Conservation (phyloP, 331 rosid genomes). For the Malus hybrid region DNA sequence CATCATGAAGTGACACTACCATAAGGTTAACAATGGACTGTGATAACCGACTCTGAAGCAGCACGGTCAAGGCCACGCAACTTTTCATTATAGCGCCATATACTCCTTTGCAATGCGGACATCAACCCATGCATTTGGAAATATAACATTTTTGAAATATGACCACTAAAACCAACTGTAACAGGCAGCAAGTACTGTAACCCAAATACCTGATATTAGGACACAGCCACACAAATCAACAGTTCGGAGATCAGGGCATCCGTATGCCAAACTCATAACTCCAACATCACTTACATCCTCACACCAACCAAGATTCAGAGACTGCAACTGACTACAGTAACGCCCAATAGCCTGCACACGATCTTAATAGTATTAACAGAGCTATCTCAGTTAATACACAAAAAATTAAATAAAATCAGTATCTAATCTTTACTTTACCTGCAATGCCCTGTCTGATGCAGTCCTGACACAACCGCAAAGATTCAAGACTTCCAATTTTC, state of each 20-base stretch:
- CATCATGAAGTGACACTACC: not conserved
- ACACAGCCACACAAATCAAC: constrained; percentile 90
- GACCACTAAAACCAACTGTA: not conserved
- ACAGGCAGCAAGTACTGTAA: not conserved
- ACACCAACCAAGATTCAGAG: constrained; percentile 93
- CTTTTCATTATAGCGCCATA: not conserved
- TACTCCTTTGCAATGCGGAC: not conserved
- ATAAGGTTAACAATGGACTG: not conserved
- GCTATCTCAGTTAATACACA: not conserved
- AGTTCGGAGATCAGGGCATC: constrained; percentile 85
- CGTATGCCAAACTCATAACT: constrained; percentile 74
- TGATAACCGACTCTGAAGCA: not conserved
- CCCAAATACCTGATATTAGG: constrained; percentile 68
- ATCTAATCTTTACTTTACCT: constrained; percentile 30
- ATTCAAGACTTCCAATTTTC: constrained; percentile 58
- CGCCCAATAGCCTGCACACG: constrained; percentile 71
- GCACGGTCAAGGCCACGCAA: not conserved
- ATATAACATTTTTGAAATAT: not conserved
- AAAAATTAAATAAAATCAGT: not conserved
- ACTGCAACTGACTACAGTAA: constrained; percentile 70
- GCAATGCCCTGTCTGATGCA: constrained; percentile 78
- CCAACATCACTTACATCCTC: constrained; percentile 75
- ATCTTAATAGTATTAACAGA: not conserved
- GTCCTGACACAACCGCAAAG: constrained; percentile 86
- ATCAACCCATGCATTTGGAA: not conserved